These are phyloP conservation scores for Umbelopsis sp. DNA, from an alignment of 192 early-diverging fungal genomes.

Conservation along the genomic window DNA sequence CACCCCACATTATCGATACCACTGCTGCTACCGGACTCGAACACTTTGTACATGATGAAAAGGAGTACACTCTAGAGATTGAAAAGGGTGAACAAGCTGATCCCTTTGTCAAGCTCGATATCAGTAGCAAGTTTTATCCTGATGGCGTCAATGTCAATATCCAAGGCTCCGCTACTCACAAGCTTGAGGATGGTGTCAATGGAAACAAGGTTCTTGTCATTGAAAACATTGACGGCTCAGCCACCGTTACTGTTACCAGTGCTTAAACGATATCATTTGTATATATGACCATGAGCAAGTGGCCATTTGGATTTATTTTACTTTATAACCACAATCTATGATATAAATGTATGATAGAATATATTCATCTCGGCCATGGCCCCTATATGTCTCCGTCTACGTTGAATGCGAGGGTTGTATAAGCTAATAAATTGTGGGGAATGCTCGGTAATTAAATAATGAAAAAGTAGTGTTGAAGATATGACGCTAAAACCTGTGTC, in stretches of 20 bases:
- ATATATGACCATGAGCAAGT: neutral
- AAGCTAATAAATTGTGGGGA: too few species aligned
- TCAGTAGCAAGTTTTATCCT: constrained; percentile 48
- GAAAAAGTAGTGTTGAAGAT: too few species aligned
- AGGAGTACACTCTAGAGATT: constrained; percentile 31
- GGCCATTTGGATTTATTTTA: too few species aligned
- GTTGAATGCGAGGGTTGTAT: too few species aligned
- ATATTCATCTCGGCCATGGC: too few species aligned
- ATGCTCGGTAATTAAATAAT: too few species aligned
- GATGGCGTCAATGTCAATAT: constrained; percentile 48
- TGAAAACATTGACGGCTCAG: constrained; percentile 20
- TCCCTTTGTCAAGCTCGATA: constrained; percentile 32
- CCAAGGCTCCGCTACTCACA: constrained; percentile 26
- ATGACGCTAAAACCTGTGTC: too few species aligned
- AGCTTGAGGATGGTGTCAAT: constrained; percentile 14
- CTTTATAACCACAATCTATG: neutral
- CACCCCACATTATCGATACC: constrained; percentile 40
- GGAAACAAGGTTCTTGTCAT: constrained; percentile 25
- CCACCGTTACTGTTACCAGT: constrained; percentile 30
- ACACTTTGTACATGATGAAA: constrained; percentile 42
- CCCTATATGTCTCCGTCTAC: too few species aligned
- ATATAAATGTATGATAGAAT: neutral
- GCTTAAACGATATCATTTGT: constrained; percentile 18
- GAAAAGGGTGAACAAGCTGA: constrained; percentile 29
- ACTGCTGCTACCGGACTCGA: constrained; percentile 34